Evolutionary conservation across 148 eudicot genomes (phyloP).

Genomic region (Nepenthes mirabilis): DNA sequence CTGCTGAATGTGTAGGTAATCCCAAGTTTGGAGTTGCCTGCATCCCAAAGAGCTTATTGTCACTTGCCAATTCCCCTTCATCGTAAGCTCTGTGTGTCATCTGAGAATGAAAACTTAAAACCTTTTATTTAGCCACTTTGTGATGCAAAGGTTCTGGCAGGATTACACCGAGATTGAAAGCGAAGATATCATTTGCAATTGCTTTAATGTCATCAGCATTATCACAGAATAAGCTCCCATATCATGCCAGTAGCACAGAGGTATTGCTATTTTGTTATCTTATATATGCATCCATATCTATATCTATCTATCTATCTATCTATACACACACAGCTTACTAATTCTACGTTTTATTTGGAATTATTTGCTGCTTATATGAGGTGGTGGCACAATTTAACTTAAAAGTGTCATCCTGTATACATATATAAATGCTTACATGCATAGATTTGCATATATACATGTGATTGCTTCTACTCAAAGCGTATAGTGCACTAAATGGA

Average conservation of each 20-base stretch:
- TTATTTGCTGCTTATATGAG: too few relatives aligned
- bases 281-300: too few relatives aligned
- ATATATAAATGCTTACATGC: too few relatives aligned
- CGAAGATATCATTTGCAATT: conserved; percentile 28
- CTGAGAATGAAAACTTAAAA: conserved; percentile 2
- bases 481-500: too few relatives aligned
- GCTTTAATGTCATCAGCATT: conserved; percentile 31
- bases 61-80: conserved; percentile 32
- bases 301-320: too few relatives aligned
- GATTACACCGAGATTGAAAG: conserved; percentile 28
- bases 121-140: conserved; percentile 1
- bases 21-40: conserved; percentile 25
- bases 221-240: conserved; percentile 37
- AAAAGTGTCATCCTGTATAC: too few relatives aligned
- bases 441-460: too few relatives aligned
- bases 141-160: conserved; percentile 15
- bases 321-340: too few relatives aligned
- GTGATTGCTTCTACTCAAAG: too few relatives aligned
- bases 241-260: conserved; percentile 17
- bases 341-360: too few relatives aligned
- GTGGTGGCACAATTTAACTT: too few relatives aligned
- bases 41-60: conserved; percentile 27
- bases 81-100: conserved; percentile 21
- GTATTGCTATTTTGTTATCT: conserved; percentile 10
- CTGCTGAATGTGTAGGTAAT: conserved; percentile 30